phyloP scores from a whole-genome alignment of 345 rosid species.

The Brassica napus region Da-Ae NC_063449.1:24057001-24057500 shows the following conservation, averaged over 20 bases:
- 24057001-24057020: not conserved
- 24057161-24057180: slow-evolving; percentile 8
- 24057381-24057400: not conserved
- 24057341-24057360: not conserved
- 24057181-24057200: slow-evolving; percentile 15
- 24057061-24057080: not conserved
- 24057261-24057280: too few species aligned
- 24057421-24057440: not conserved
- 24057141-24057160: not conserved
- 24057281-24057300: slow-evolving; percentile 6
- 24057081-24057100: not conserved
- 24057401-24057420: not conserved
- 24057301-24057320: slow-evolving; percentile 8
- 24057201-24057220: slow-evolving; percentile 27
- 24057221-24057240: slow-evolving; percentile 31
- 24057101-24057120: not conserved
- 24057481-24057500: not conserved
- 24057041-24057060: not conserved
- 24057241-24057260: slow-evolving; percentile 16
- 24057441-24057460: not conserved
- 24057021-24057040: not conserved
- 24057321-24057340: too few species aligned
- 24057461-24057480: not conserved
- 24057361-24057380: not conserved
- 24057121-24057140: not conserved